Base-by-base conservation (phyloP, 441 rosid genomes). In the Adansonia madagascariensis region DNA sequence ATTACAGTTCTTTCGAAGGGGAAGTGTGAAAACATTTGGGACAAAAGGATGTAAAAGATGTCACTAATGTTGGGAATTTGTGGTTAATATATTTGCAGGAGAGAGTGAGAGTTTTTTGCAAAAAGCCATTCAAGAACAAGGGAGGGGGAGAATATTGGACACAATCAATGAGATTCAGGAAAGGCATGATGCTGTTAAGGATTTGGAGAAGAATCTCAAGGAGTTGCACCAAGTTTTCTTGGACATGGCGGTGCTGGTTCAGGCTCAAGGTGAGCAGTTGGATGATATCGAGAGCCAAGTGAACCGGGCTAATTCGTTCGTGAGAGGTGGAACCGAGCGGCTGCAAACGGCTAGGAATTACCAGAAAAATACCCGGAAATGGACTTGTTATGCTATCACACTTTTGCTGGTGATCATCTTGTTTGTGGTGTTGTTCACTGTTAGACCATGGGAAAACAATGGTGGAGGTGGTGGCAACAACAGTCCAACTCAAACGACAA, bases 81-180 rank as follows among this genome's bases (percentile, higher is more conserved):
- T 35, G 60, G 60, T 53, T 65, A 22, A 14, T n/a, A 20, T 44
- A 12, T 35, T 35, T 85, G 84, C 84, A 95, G 97, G 99, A 9
- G 97, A 93, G 80, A 93, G 99, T 56, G 99, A 95, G 86, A 93
- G 91, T 24, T 93, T 95, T 83, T 84, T 93, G 39, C 97, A 91
- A 72, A 95, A 90, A 66, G 98, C 99, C 6, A 93, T 95, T 71
- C 97, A 92, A 82, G 95, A 92, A 55, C 99, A 95, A 80, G 99
- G 98, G 24, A 87, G 97, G 15, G 97, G 97, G 1, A 85, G 87
- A 44, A 67, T 93, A 50, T 65, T 93, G 81, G 96, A 95, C 80
- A 90, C 98, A 0, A 92, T 91, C 14, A 89, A 87, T 6, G 97
- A 91, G 84, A 91, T 94, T 39, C 97, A 93, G 68, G 98, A 94